Evolutionary conservation across 305 asterid genomes (phyloP), one percentile per base, ranked within the genome.

Genomic region (Fraxinus albicans): DNA sequence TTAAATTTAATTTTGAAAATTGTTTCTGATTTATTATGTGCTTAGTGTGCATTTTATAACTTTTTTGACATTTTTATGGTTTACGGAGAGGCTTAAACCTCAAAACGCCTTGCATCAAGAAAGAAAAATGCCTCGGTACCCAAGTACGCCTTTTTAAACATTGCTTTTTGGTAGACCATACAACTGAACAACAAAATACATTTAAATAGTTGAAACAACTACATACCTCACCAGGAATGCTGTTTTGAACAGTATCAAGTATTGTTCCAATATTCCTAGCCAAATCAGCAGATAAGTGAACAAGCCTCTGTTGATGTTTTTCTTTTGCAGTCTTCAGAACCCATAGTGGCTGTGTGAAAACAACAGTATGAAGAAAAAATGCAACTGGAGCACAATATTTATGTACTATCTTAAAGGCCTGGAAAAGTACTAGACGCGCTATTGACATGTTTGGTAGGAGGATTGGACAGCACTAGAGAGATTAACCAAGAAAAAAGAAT

Each of bases 241-340:
- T 88, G 44, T 82, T 84, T 85, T 80, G 92, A 84, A 82, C 81
- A 36, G 80, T 79, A 85, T 91, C 93, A 42, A 94, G 90, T 80
- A 91, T 53, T 75, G 89, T 87, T 86, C 96, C 95, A 17, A 93
- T 89, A 86, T 91, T 89, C 91, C 95, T 89, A 81, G 98, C 98
- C 91, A 94, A 89, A 90, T 96, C 99, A 76, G 93, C 88, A 70
- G 98, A 96, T 83, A 94, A 86, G 85, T 91, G 94, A 85, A 94
- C 94, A 76, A 96, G 95, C 87, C 97, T 91, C 85, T 91, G 97
- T 79, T 79, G 83, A 77, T 86, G 80, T 73, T 90, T 94, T 65
- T 88, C 91, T 76, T 91, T 94, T 65, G 88, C 91, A 53, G 94
- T 91, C 91, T 94, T 94, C 85, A 94, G 83, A 85, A 96, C 91